Percentiles rank a stretch among this genome's conserved stretches.
These are phyloP conservation scores for Paramecium tetraurelia DNA, from an alignment of 73 alveolate species.

Conservation along the genomic window DNA sequence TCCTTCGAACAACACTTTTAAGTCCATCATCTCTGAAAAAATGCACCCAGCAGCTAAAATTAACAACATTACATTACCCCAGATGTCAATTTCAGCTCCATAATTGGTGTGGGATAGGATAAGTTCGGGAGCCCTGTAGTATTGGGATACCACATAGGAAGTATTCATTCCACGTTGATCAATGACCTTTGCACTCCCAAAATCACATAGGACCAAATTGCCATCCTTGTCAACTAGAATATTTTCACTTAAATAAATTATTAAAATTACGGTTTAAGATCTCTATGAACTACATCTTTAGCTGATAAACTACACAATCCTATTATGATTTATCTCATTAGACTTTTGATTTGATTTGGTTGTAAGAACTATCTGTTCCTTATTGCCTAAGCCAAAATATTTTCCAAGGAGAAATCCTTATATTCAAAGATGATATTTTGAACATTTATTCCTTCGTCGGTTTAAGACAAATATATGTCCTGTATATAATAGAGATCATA, in stretches of 20 bases:
- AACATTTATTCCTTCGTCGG: constrained; percentile 84
- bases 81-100: constrained; percentile 80
- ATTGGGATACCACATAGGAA: constrained; percentile 84
- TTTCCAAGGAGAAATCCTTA: constrained; percentile 81
- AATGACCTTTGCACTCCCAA: constrained; percentile 76
- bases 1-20: constrained; percentile 69
- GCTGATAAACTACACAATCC: constrained; percentile 64
- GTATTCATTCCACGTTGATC: constrained; percentile 63
- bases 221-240: constrained; percentile 21
- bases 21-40: constrained; percentile 78
- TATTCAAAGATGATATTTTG: constrained; percentile 90
- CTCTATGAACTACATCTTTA: constrained; percentile 67
- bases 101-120: constrained; percentile 71
- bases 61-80: constrained; percentile 22
- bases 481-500: not conserved
- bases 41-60: constrained; percentile 85
- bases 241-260: constrained; percentile 42
- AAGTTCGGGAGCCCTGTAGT: constrained; percentile 89
- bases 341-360: constrained; percentile 53
- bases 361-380: constrained; percentile 42
- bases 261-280: constrained; percentile 73
- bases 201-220: constrained; percentile 77
- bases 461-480: constrained; percentile 83
- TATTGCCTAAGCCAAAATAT: constrained; percentile 48
- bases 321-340: constrained; percentile 50